phyloP scores from a whole-genome alignment of 108 stramenopile genomes.

The Cyclostephanos tholiformis region DNA sequence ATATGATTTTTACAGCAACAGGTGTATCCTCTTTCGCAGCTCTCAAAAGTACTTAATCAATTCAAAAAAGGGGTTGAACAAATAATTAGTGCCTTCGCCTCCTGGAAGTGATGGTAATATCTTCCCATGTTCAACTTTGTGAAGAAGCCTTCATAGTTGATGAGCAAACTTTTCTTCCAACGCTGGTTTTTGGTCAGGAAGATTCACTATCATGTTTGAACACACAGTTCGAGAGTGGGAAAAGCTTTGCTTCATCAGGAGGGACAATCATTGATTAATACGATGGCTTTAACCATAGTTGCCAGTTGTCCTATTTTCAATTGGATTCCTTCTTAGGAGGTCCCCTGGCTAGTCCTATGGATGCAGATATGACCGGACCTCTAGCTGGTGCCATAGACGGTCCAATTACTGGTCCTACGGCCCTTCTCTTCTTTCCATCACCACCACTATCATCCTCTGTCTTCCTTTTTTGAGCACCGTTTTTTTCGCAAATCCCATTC shows the following conservation, averaged over 20 bases:
- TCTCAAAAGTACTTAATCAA: too few relatives aligned
- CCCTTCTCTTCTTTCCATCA: slow-evolving; percentile 13
- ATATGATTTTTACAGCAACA: neutral
- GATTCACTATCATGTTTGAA: neutral
- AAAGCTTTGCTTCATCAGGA: neutral
- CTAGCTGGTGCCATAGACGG: slow-evolving; percentile 5
- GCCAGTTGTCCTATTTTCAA: neutral
- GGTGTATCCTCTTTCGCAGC: neutral
- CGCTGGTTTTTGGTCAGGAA: neutral
- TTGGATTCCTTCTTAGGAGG: neutral
- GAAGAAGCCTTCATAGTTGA: too few relatives aligned
- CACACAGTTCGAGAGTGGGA: neutral
- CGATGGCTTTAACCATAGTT: neutral
- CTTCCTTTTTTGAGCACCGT: neutral
- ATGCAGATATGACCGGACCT: slow-evolving; percentile 11
- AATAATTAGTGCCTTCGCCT: too few relatives aligned
- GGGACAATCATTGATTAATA: neutral
- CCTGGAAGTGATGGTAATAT: too few relatives aligned
- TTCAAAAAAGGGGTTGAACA: too few relatives aligned
- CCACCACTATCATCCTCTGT: neutral
- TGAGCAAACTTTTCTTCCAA: too few relatives aligned
- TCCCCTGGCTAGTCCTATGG: slow-evolving; percentile 12
- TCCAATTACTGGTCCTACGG: slow-evolving; percentile 17
- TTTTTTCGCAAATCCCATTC: neutral
- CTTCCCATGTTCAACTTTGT: too few relatives aligned